Evolutionary conservation across 2,329 filamentous ascomycete species (phyloP).

Genomic region (Pseudogymnoascus pannorum): DNA sequence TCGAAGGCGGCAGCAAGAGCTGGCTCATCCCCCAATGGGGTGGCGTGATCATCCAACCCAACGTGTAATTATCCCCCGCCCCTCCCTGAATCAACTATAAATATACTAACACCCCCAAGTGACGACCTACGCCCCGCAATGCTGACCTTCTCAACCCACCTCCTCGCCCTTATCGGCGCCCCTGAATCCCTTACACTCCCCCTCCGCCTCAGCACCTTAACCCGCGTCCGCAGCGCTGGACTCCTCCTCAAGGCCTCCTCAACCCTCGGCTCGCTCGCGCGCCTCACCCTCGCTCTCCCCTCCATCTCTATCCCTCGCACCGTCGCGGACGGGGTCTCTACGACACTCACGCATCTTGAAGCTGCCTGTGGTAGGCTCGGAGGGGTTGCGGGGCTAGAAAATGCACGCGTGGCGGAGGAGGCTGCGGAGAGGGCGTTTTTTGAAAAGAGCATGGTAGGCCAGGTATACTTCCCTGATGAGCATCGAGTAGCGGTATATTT

Average conservation of each 20-base stretch:
- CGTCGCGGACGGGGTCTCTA: constrained; percentile 78
- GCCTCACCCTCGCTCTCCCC: constrained; percentile 73
- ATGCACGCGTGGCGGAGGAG: constrained; percentile 76
- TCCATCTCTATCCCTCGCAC: constrained; percentile 85
- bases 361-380: constrained; percentile 67
- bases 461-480: constrained; percentile 97
- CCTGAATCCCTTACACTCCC: constrained; percentile 72
- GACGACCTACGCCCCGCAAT: constrained; percentile 70
- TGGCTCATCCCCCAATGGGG: constrained; percentile 99
- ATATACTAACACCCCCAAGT: constrained; percentile 43
- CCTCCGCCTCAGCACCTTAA: constrained; percentile 74
- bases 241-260: constrained; percentile 85
- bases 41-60: constrained; percentile 53
- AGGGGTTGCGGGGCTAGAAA: constrained; percentile 59
- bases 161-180: constrained; percentile 79
- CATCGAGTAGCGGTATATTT: constrained; percentile 97
- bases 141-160: constrained; percentile 82
- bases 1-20: constrained; percentile 46
- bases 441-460: constrained; percentile 97
- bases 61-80: constrained; percentile 55
- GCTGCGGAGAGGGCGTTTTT: constrained; percentile 95
- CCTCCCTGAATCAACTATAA: constrained; percentile 35
- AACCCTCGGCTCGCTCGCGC: constrained; percentile 85
- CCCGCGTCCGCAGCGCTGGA: constrained; percentile 77
- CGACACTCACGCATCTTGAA: constrained; percentile 70